A percentile compares a stretch with the other conserved stretches of the same genome.
These are phyloP conservation scores for Ganoderma lingzhi DNA, from an alignment of 1,284 basidiomycete genomes.

Conservation along the genomic window DNA sequence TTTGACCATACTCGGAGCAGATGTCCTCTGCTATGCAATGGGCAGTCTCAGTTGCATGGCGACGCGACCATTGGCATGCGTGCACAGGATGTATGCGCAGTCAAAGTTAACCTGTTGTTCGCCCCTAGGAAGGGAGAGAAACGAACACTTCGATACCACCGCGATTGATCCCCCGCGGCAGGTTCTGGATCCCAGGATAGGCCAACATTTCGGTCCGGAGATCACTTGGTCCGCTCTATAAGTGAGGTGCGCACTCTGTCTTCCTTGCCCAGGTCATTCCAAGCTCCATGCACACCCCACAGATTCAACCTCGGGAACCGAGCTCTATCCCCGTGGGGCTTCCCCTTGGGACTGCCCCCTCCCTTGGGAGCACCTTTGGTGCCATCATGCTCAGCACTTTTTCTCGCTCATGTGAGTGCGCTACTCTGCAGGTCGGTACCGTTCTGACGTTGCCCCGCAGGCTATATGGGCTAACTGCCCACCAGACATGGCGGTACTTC, in stretches of 20 bases:
- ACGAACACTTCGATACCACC: not conserved
- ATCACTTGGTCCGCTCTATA: not conserved
- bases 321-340: not conserved
- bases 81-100: not conserved
- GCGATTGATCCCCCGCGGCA: not conserved
- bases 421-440: not conserved
- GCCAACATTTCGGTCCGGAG: not conserved
- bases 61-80: not conserved
- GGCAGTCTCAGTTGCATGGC: not conserved
- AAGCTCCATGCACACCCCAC: not conserved
- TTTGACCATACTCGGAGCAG: not conserved
- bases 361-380: conserved; percentile 7
- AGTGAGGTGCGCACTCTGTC: not conserved
- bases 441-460: not conserved
- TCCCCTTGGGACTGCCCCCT: not conserved
- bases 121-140: not conserved
- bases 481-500: conserved; percentile 15
- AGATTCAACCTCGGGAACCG: not conserved
- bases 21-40: not conserved
- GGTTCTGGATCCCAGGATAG: not conserved
- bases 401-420: conserved; percentile 5
- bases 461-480: conserved; percentile 9
- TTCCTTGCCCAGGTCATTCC: not conserved
- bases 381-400: conserved; percentile 13
- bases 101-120: not conserved